Percentiles rank a stretch among this genome's conserved stretches.
Evolutionary conservation across 1,139 yeast genomes (phyloP).

Genomic region (Eremothecium coryli): DNA sequence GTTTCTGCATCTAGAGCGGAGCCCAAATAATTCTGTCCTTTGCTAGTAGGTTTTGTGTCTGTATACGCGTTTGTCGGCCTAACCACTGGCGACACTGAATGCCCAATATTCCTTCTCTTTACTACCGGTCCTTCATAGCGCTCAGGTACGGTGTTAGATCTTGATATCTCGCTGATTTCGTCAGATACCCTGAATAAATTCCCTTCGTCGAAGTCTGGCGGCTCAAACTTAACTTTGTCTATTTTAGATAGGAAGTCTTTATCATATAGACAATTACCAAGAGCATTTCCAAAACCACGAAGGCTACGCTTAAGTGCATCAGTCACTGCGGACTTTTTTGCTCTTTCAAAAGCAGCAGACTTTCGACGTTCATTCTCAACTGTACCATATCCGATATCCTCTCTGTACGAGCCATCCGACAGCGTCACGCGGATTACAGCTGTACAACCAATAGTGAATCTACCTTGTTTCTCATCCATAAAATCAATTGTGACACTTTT

Average conservation of each 20-base stretch:
- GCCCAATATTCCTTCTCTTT: constrained; percentile 17
- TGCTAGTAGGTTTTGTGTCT: constrained; percentile 8
- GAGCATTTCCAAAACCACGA: constrained; percentile 69
- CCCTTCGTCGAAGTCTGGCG: constrained; percentile 45
- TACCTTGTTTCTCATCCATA: constrained; percentile 50
- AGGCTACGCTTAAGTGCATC: constrained; percentile 72
- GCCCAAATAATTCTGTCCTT: background rate
- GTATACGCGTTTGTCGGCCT: constrained; percentile 8
- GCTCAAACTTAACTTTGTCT: constrained; percentile 38
- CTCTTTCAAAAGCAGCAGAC: constrained; percentile 70
- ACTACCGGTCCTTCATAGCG: constrained; percentile 10
- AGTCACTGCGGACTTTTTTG: constrained; percentile 73
- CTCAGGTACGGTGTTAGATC: constrained; percentile 23
- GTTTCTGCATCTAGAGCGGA: constrained; percentile 1
- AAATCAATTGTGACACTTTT: constrained; percentile 60
- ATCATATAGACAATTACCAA: constrained; percentile 74
- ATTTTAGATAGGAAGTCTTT: constrained; percentile 50
- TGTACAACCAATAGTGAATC: constrained; percentile 54
- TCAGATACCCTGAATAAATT: constrained; percentile 36
- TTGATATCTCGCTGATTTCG: constrained; percentile 25
- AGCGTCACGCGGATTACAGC: constrained; percentile 64
- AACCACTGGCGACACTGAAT: constrained; percentile 1
- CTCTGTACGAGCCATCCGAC: constrained; percentile 67
- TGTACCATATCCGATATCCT: constrained; percentile 75
- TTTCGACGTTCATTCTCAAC: constrained; percentile 63